Evolutionary conservation across 192 early-diverging fungal species (phyloP).

Genomic region (Backusella psychrophila): DNA sequence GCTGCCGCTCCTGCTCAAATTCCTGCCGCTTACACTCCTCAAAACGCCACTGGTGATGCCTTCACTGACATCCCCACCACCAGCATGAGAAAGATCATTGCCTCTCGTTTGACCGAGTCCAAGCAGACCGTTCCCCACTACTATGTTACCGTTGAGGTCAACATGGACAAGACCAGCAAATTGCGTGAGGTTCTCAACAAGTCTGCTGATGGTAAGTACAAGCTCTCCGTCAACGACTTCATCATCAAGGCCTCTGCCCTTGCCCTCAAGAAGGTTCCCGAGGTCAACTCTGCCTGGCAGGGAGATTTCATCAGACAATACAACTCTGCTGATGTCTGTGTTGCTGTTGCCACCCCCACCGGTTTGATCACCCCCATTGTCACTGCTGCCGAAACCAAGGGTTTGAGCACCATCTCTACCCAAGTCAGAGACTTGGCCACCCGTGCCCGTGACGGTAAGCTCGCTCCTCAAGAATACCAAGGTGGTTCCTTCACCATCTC

Average conservation of each 20-base stretch:
- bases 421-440: conserved; percentile 82
- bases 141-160: conserved; percentile 81
- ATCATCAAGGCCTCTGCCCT: conserved; percentile 93
- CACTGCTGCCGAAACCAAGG: conserved; percentile 75
- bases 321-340: conserved; percentile 89
- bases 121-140: conserved; percentile 79
- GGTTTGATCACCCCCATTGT: conserved; percentile 98
- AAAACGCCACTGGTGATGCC: conserved; percentile 45
- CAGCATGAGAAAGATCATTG: conserved; percentile 84
- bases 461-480: conserved; percentile 96
- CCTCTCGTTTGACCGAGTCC: conserved; percentile 71
- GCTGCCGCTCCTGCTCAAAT: conserved; percentile 37
- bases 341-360: conserved; percentile 92
- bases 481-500: conserved; percentile 95
- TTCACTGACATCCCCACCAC: conserved; percentile 73
- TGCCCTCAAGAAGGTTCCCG: conserved; percentile 88
- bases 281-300: conserved; percentile 88
- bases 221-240: conserved; percentile 98
- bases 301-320: conserved; percentile 88
- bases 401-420: conserved; percentile 82
- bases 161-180: conserved; percentile 85
- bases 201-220: conserved; percentile 82
- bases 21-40: conserved; percentile 43
- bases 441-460: conserved; percentile 84
- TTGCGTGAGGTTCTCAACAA: conserved; percentile 90